A percentile compares a stretch with the other conserved stretches of the same genome.
phyloP scores from a whole-genome alignment of 306 rosid genomes.

The Vicia faba region DNA sequence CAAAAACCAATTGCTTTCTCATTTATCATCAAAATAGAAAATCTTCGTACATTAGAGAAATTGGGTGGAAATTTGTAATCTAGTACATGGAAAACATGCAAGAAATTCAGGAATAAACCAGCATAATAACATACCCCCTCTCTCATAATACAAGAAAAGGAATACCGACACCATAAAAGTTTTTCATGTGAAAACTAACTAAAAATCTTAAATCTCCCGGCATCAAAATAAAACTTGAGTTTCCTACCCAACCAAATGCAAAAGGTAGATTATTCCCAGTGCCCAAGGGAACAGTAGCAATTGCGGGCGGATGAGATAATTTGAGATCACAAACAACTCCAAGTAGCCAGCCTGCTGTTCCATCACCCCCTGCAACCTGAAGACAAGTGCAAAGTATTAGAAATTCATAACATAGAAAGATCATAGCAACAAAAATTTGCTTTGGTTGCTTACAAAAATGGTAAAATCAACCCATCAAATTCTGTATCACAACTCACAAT shows the following conservation, averaged over 20 bases:
- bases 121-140: no score
- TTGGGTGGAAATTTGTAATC: neutral
- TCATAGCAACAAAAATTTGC: constrained; percentile 32
- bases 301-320: constrained; percentile 81
- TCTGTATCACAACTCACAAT: constrained; percentile 64
- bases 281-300: constrained; percentile 92
- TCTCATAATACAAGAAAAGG: no score
- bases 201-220: no score
- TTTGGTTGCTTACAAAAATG: neutral
- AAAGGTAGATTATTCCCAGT: constrained; percentile 99
- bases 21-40: constrained; percentile 14
- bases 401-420: constrained; percentile 35
- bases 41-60: no score
- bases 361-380: constrained; percentile 99
- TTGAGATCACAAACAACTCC: constrained; percentile 96
- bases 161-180: no score
- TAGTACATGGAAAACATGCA: no score
- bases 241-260: constrained; percentile 95
- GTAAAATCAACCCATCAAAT: constrained; percentile 11
- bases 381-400: constrained; percentile 27
- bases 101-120: no score
- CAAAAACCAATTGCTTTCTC: constrained; percentile 18
- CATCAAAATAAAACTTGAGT: neutral
- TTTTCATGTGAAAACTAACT: no score
- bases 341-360: constrained; percentile 99